Base-by-base conservation (phyloP, 495 filamentous ascomycete species). In the Halenospora varia region DNA sequence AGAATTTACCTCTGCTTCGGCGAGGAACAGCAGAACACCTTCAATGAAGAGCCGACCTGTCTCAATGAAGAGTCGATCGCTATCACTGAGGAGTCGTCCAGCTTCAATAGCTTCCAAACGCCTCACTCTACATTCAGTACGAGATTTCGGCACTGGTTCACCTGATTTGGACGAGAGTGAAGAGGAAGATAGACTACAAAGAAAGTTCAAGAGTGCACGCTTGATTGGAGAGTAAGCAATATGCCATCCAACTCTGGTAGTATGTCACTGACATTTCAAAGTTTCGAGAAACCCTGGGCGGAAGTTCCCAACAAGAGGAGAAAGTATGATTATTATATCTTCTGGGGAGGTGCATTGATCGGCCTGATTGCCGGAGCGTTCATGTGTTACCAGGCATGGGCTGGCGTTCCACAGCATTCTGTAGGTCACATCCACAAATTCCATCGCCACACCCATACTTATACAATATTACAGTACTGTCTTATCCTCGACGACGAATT, bases 401-500 rank as follows among this genome's bases (percentile, higher is more conserved):
- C 51, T 13, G n/a, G 20, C 10, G 49, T 51, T 29, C 10, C 39
- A 15, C 42, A 22, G 2, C 11, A 11, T 44, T 9, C n/a, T 29
- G 29, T 45, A 17, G 10, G 29, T 6, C 13, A 6, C 13, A 6
- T 13, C 13, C 29, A n/a, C n/a, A n/a, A n/a, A n/a, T n/a, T 13
- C n/a, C 26, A 13, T 35, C 29, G 4, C 29, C 4, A 35, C 13
- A 6, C 6, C 29, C 13, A 35, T 6, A n/a, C n/a, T n/a, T n/a
- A n/a, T n/a, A n/a, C n/a, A n/a, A 18, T 56, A 6, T 4, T 13
- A 6, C 29, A 68, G 62, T 72, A 72, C 51, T 72, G 74, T 51
- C 56, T 73, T 24, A 51, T 75, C 1, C 55, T 74, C 25, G 66
- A 74, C 13, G 74, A 77, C 51, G 55, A 71, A 35, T 77, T 75